Percentiles rank a stretch among this genome's conserved stretches.
These are phyloP conservation scores for Lactarius sanguifluus DNA, from an alignment of 768 basidiomycete species.

Conservation along the genomic window DNA sequence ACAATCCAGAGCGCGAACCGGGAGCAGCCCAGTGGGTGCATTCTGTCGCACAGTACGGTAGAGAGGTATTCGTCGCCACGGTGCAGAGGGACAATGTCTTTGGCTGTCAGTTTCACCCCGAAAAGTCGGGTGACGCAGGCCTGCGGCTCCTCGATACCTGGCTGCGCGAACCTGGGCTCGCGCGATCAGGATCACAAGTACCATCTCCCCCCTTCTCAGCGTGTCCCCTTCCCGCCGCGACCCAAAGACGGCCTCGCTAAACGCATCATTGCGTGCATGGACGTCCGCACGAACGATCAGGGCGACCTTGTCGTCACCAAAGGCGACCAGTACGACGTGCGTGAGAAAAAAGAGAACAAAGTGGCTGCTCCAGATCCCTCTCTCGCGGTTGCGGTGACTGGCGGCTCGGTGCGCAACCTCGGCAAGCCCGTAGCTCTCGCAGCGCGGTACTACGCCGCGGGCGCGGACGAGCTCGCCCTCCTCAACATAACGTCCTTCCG, in stretches of 20 bases:
- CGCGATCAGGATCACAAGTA: slow-evolving; percentile 36
- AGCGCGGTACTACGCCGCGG: slow-evolving; percentile 77
- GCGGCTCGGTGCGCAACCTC: slow-evolving; percentile 87
- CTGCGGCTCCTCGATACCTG: slow-evolving; percentile 77
- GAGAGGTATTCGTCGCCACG: slow-evolving; percentile 84
- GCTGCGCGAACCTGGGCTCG: slow-evolving; percentile 57
- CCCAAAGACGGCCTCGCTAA: slow-evolving; percentile 75
- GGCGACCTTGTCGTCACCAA: slow-evolving; percentile 99
- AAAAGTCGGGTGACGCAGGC: slow-evolving; percentile 91
- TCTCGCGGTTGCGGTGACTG: slow-evolving; percentile 44
- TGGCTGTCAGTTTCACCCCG: slow-evolving; percentile 96
- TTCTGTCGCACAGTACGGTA: slow-evolving; percentile 91
- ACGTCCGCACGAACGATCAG: slow-evolving; percentile 92
- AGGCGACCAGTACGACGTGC: slow-evolving; percentile 98
- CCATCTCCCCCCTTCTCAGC: slow-evolving; percentile 39
- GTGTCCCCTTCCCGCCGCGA: slow-evolving; percentile 41
- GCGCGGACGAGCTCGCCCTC: slow-evolving; percentile 95
- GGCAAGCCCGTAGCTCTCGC: slow-evolving; percentile 96
- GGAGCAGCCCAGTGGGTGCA: slow-evolving; percentile 74
- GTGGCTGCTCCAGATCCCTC: slow-evolving; percentile 13
- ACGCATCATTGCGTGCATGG: slow-evolving; percentile 95
- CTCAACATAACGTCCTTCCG: slow-evolving; percentile 99
- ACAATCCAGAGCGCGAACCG: slow-evolving; percentile 54
- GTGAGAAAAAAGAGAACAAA: slow-evolving; percentile 82
- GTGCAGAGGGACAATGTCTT: slow-evolving; percentile 85